These are phyloP conservation scores for Carex arenaria DNA, from an alignment of 202 grass and related monocot genomes.

Conservation along the genomic window DNA sequence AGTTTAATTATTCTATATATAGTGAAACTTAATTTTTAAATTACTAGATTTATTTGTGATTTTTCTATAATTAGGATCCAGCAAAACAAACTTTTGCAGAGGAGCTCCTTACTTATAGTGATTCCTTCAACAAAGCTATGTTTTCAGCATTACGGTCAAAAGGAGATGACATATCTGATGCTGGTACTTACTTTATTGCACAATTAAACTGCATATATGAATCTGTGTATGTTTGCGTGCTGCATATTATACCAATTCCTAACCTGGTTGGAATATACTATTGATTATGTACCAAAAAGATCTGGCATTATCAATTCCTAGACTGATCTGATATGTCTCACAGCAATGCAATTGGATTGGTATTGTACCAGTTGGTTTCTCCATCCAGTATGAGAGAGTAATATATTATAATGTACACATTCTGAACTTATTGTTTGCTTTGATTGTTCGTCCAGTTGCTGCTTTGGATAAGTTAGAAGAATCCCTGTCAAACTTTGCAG, in stretches of 20 bases:
- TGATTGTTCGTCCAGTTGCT: slow-evolving; percentile 30
- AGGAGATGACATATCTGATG: slow-evolving; percentile 42
- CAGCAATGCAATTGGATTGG: not conserved
- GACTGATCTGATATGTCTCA: not conserved
- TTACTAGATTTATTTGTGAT: not conserved
- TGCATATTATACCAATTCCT: no score
- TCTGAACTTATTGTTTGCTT: slow-evolving; percentile 6
- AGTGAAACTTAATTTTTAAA: not conserved
- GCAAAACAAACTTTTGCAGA: slow-evolving; percentile 66
- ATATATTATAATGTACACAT: not conserved
- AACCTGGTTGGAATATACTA: not conserved
- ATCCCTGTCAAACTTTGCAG: slow-evolving; percentile 47
- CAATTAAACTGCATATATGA: not conserved
- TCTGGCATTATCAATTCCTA: not conserved
- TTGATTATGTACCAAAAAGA: not conserved
- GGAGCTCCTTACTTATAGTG: slow-evolving; percentile 60
- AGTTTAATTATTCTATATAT: not conserved
- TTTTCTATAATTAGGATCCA: slow-evolving; percentile 45
- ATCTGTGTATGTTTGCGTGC: no score
- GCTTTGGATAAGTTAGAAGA: slow-evolving; percentile 81
- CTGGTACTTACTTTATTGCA: slow-evolving; percentile 30
- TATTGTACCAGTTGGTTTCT: not conserved
- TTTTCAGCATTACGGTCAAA: slow-evolving; percentile 36
- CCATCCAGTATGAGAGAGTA: not conserved
- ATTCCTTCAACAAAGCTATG: slow-evolving; percentile 42